Evolutionary conservation across 192 early-diverging fungal genomes (phyloP), one percentile per base, ranked within the genome.

Genomic region (Backusella sp.): DNA sequence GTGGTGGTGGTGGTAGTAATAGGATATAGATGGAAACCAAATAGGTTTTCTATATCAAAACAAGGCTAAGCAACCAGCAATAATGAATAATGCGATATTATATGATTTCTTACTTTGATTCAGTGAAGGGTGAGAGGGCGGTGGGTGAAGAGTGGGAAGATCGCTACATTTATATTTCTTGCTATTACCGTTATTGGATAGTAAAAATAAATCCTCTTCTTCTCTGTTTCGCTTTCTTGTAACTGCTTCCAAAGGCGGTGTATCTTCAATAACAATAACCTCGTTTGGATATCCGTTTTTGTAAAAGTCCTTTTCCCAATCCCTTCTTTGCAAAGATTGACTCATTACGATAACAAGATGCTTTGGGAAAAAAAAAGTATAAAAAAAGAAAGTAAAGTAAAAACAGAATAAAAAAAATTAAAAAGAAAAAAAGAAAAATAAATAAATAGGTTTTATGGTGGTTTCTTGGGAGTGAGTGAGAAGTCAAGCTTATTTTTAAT

Each of bases 201-300:
- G 15, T 70, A 26, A 14, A 17, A 41, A 41, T 15, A 46, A 32
- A 35, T 35, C 66, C 35, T 35, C 35, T 35, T 68, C n/a, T 11
- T n/a, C 66, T 68, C 35, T 68, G 11, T 12, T 28, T 26, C 56
- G 8, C 26, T 62, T 62, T 28, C 23, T 62, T 28, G 56, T 23
- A 28, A 28, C 26, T 62, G 26, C 11, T 28, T 28, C 11, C 23
- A 78, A 75, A 6, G 78, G 68, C 3, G 84, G 81, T 11, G 81
- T 75, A 71, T 85, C 84, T 30, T 80, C 76, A 59, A 83, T 85
- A 4, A 80, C 74, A 69, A 83, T 83, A 49, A 85, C 79, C 66
- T 84, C 83, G 23, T 79, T 70, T 32, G 82, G 82, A 53, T 73
- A 74, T 23, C 82, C 82, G 72, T 83, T 83, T 28, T 78, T 75